Conservation (phyloP, 139 green algal species). For the Limnomonas spitsbergensis region DNA sequence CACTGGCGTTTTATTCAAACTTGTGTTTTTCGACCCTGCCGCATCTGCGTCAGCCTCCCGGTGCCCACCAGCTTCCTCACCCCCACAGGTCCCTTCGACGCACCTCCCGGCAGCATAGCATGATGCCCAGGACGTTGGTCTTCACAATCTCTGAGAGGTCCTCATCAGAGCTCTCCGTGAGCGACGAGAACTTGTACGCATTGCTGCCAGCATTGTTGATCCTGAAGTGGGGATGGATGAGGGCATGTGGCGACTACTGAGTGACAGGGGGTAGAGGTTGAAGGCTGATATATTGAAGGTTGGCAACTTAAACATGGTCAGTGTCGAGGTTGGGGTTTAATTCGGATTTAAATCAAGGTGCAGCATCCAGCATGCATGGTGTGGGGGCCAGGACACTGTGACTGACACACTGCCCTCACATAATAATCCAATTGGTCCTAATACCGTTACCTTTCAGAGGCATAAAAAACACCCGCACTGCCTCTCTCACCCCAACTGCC, state of each 20-base stretch:
- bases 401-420: background rate
- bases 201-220: slow-evolving; percentile 87
- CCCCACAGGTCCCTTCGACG: no score
- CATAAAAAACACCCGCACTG: background rate
- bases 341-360: no score
- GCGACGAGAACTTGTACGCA: slow-evolving; percentile 72
- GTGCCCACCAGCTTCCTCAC: background rate
- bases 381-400: background rate
- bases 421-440: no score
- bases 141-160: slow-evolving; percentile 77
- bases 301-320: no score
- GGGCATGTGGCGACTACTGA: background rate
- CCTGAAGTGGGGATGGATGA: slow-evolving; percentile 23
- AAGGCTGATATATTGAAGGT: no score
- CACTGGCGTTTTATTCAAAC: background rate
- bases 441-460: no score
- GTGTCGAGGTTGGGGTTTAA: no score
- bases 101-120: slow-evolving; percentile 86
- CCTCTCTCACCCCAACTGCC: background rate
- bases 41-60: background rate
- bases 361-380: background rate
- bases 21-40: no score
- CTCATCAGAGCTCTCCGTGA: slow-evolving; percentile 61
- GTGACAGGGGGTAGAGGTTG: no score
- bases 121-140: slow-evolving; percentile 88